Evolutionary conservation across 2,329 filamentous ascomycete genomes (phyloP), one percentile per base, ranked within the genome.

Genomic region (Cucurbitaria berberidis): DNA sequence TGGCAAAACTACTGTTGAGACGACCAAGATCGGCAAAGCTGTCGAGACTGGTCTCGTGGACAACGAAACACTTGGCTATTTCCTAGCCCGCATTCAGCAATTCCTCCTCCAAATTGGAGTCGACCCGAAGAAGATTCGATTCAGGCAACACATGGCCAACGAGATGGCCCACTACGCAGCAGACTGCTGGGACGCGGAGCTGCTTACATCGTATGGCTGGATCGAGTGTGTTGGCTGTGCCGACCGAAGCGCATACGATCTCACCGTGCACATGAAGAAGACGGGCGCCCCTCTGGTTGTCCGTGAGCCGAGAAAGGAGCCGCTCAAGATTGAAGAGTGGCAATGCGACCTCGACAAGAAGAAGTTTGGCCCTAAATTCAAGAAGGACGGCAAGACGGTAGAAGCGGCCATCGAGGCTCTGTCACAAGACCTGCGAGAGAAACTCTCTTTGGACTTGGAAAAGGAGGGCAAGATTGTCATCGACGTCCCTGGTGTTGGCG

Each of bases 191-290:
- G 95, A 99, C 76, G 93, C 92, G 13, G 95, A 99, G 77, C 81
- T 99, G 49, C 82, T 89, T 59, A 98, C 91, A 52, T 93, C 89
- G 57, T 93, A 93, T 69, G 95, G 95, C 74, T 99, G 95, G 95
- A 90, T 98, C 59, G 95, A 99, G 81, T 98, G 93, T 75, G 93
- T 98, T 69, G 95, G 95, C 58, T 98, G 95, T 76, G 95, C 95
- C 56, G 93, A 97, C 75, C 87, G 95, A 68, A 96, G 90, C 73
- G 95, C 95, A 18, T 99, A 96, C 76, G 95, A 99, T 77, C 77
- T 98, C 74, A 89, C 86, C 30, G 93, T 97, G 9, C 95, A 98
- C 78, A 88, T 89, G 73, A 93, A 96, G 79, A 93, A 91, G 81
- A 98, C 95, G 27, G 92, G 91, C 53, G 87, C 89, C 13, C 87